phyloP scores from a whole-genome alignment of 78 protist species.

The Monosiga brevicollis region DNA sequence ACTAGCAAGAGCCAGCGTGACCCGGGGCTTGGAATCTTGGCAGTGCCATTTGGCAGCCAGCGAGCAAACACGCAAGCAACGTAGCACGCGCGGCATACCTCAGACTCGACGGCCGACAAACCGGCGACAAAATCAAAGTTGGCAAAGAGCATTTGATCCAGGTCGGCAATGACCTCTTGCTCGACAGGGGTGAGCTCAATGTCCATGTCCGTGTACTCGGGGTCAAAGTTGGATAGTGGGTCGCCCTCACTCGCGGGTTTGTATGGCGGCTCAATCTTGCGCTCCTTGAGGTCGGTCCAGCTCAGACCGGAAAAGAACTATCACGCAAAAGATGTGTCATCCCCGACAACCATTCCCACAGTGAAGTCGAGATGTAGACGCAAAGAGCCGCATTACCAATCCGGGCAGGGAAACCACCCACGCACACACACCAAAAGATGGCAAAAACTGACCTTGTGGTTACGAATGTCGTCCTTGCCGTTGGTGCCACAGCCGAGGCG shows the following conservation, averaged over 20 bases:
- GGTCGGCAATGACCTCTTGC: background rate
- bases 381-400: too few relatives aligned
- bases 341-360: too few relatives aligned
- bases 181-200: background rate
- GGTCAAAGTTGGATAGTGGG: background rate
- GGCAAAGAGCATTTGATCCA: background rate
- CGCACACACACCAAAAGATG: too few relatives aligned
- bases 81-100: too few relatives aligned
- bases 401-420: too few relatives aligned
- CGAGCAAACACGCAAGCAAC: too few relatives aligned
- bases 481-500: background rate
- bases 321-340: too few relatives aligned
- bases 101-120: background rate
- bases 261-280: background rate
- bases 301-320: background rate
- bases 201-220: background rate
- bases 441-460: too few relatives aligned
- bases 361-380: too few relatives aligned
- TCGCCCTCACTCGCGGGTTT: background rate
- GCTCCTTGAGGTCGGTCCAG: constrained; percentile 8
- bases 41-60: too few relatives aligned
- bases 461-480: background rate
- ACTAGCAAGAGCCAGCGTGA: too few relatives aligned
- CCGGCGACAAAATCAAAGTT: background rate
- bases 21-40: background rate